Conservation (phyloP, 176 grass and related monocot species). For the Rhynchospora tenuis region DNA sequence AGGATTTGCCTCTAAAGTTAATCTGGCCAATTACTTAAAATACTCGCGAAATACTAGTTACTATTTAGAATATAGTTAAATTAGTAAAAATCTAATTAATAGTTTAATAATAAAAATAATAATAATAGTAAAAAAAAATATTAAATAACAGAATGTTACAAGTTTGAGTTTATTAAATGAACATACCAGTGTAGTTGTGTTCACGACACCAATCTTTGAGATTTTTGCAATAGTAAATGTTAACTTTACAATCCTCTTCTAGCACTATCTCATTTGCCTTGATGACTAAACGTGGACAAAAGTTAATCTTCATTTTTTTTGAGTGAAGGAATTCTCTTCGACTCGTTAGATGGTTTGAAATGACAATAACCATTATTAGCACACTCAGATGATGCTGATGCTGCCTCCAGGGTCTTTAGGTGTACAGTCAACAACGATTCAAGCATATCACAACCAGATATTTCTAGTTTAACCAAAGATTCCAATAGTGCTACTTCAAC, state of each 20-base stretch:
- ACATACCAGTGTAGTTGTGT: neutral
- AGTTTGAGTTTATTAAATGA: neutral
- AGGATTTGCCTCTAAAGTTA: no score
- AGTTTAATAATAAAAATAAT: no score
- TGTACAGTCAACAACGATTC: neutral
- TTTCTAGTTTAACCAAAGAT: neutral
- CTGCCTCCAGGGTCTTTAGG: no score
- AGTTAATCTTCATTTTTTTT: neutral
- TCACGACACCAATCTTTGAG: conserved; percentile 1
- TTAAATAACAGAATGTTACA: no score
- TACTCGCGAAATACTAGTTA: no score
- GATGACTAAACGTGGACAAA: neutral
- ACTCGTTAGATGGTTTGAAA: neutral
- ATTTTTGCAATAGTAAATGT: neutral
- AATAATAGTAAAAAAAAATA: no score
- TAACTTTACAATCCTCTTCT: neutral
- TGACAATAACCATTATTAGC: neutral
- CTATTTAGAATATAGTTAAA: no score
- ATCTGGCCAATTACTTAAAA: no score
- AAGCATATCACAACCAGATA: neutral
- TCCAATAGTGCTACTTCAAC: neutral
- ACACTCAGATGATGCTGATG: neutral
- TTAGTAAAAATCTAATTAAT: no score
- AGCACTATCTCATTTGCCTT: neutral
- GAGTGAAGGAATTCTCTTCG: neutral